Evolutionary conservation across 345 rosid genomes (phyloP), one percentile per base, ranked within the genome.

Genomic region (Camelina laxa): DNA sequence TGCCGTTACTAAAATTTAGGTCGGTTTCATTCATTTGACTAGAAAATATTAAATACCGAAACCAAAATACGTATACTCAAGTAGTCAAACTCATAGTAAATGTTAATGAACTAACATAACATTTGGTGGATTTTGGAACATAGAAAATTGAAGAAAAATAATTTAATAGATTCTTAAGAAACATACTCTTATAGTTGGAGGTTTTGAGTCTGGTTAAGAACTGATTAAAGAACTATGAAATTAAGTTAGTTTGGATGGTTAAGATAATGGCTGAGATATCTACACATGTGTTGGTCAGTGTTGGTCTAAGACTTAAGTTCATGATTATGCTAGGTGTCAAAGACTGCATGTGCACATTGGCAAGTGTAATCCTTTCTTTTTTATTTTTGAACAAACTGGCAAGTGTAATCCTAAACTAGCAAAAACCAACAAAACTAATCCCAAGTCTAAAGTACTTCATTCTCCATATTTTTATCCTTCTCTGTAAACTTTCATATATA

Each of bases 321-420:
- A 60, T 36, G 47, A 36, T 17, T 59, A 27, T 59, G 64, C n/a
- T 10, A 33, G 44, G 21, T 58, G 63, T 58, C 63, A 36, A 36
- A 60, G 21, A 48, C n/a, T 35, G 27, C 65, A 36, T 60, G 47
- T 36, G 65, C 27, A 60, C 47, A 36, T 35, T 36, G 45, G 22
- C 6, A 10, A 60, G 24, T 39, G 15, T 33, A 58, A 19, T n/a
- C n/a, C n/a, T n/a, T n/a, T n/a, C n/a, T n/a, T n/a, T n/a, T n/a
- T n/a, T n/a, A n/a, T n/a, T n/a, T n/a, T n/a, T n/a, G n/a, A n/a
- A n/a, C n/a, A n/a, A n/a, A n/a, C n/a, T 36, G 45, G 22, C 6
- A 10, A 60, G 24, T 39, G n/a, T 17, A 36, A 17, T 59, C 64
- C 45, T 36, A 17, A 56, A 56, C 20, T 8, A 7, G 17, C 60